Base-by-base conservation (phyloP, 2,329 filamentous ascomycete genomes). In the Fusarium succisae region DNA sequence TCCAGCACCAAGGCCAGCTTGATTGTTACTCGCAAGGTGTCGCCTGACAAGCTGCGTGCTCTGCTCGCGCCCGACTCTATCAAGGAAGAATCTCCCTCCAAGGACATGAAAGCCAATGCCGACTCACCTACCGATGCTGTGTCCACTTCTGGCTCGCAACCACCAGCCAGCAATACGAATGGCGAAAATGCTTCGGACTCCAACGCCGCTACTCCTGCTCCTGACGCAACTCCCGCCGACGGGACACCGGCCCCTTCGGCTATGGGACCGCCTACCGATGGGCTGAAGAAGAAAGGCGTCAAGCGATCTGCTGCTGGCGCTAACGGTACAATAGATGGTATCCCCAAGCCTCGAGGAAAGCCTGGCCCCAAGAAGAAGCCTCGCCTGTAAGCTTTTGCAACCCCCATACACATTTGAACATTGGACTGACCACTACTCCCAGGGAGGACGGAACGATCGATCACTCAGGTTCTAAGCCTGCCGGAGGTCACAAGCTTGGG, bases 361-460 rank as follows among this genome's bases (percentile, higher is more conserved):
- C 96, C 96, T 12, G 96, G 96, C 12, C 96, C 96, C 0, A 98
- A 98, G 90, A 98, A 98, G 90, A 98, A 97, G 86, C 92, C 93
- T 75, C 92, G 93, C 87, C 85, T 98, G 96, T 98, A 92, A 85
- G 95, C 92, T 37, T 37, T 39, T 67, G 24, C n/a, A 41, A 35
- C 15, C 24, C 15, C 43, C 50, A 8, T 20, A 15, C 35, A 20
- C 41, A 57, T 43, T 61, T 72, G 22, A 41, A 30, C 28, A 58
- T 28, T 20, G 47, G 74, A 55, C 81, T 83, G 81, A 85, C 76
- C 66, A 62, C 37, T 63, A 58, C 41, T 66, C 57, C 59, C 68
- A 92, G 90, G 74, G 90, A 92, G 78, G 90, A 92, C 77, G 90
- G 90, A 37, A 87, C 87, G 37, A 87, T 90, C 79, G 90, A 92